Conservation (phyloP, 164 flowering plant species). For the Vitis vinifera region ASM3070453v1 NC_081820.1:26779001-26779500, state of each 20-base stretch:
- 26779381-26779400: conserved; percentile 13
- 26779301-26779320: conserved; percentile 13
- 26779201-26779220: conserved; percentile 18
- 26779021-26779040: conserved; percentile 35
- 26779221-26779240: conserved; percentile 27
- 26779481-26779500: conserved; percentile 6
- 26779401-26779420: neutral
- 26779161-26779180: conserved; percentile 11
- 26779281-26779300: no score
- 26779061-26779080: conserved; percentile 78
- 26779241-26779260: no score
- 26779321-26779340: neutral
- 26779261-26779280: no score
- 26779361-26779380: neutral
- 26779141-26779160: conserved; percentile 47
- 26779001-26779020: neutral
- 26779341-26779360: conserved; percentile 21
- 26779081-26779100: conserved; percentile 79
- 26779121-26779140: conserved; percentile 58
- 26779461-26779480: conserved; percentile 6
- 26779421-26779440: conserved; percentile 3
- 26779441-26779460: conserved; percentile 16
- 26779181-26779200: conserved; percentile 8
- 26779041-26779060: conserved; percentile 75
- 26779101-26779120: conserved; percentile 66